phyloP scores from a whole-genome alignment of 2,329 filamentous ascomycete species.

The Aspergillus puulaauensis region DNA sequence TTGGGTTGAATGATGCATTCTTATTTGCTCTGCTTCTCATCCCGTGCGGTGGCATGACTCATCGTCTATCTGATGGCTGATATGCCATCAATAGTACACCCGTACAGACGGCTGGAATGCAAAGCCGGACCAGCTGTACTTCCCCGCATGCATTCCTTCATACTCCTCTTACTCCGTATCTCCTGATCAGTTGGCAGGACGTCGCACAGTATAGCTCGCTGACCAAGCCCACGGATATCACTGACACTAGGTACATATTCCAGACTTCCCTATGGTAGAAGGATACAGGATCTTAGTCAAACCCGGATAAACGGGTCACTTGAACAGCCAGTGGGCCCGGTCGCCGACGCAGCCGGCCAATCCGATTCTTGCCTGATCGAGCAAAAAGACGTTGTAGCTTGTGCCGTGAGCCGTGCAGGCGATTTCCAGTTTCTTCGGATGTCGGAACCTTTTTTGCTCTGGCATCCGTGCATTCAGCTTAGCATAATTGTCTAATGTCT shows the following conservation, averaged over 20 bases:
- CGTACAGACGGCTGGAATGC: not conserved
- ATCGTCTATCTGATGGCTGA: not conserved
- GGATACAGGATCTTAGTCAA: not conserved
- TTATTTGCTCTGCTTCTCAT: not conserved
- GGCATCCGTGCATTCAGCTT: no score
- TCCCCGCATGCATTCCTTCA: not conserved
- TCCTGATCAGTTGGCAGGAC: no score
- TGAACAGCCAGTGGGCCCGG: not conserved
- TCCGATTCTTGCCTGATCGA: not conserved
- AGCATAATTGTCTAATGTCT: no score
- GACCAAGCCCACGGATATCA: not conserved
- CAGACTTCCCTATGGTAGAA: no score
- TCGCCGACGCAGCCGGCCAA: not conserved
- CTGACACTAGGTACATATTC: no score
- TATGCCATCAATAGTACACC: no score
- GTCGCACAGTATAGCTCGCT: no score
- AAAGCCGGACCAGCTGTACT: not conserved
- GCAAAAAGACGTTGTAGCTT: no score
- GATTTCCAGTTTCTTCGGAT: no score
- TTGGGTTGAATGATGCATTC: not conserved
- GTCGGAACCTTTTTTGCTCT: no score
- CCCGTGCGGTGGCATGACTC: conserved; percentile 8
- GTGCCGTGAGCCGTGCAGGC: no score
- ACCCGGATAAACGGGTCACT: not conserved
- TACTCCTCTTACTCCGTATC: no score